These are phyloP conservation scores for Pseudonitzschia multiseries DNA, from an alignment of 108 stramenopile species.

Conservation along the genomic window DNA sequence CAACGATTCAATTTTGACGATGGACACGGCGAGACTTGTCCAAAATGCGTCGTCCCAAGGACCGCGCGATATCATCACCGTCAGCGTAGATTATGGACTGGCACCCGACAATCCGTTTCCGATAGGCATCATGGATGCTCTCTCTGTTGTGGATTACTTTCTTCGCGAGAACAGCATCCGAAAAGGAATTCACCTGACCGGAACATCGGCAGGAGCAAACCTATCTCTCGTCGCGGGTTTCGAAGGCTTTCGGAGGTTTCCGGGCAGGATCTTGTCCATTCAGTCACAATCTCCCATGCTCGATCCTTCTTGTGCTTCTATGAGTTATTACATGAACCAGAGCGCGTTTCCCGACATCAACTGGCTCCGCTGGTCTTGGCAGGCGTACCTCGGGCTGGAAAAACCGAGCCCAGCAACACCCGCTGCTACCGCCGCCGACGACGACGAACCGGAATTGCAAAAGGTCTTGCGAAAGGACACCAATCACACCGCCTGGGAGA, in stretches of 20 bases:
- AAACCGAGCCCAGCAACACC: neutral
- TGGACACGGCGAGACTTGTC: neutral
- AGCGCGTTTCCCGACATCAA: neutral
- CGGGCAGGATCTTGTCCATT: constrained; percentile 4
- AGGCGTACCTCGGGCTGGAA: constrained; percentile 15
- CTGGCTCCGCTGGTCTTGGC: constrained; percentile 18
- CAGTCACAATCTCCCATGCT: constrained; percentile 11
- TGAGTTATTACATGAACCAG: constrained; percentile 12
- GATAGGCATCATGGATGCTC: constrained; percentile 12
- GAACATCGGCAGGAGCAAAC: constrained; percentile 15
- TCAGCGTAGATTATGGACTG: constrained; percentile 12
- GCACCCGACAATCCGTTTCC: constrained; percentile 25
- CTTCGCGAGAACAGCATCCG: neutral
- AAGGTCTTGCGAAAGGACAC: constrained; percentile 13
- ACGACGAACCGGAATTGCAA: neutral
- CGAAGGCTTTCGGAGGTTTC: constrained; percentile 17
- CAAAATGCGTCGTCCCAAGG: neutral
- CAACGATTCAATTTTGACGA: neutral
- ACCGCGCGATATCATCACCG: constrained; percentile 3
- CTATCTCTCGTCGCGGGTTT: constrained; percentile 8
- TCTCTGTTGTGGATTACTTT: constrained; percentile 15
- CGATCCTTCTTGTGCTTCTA: constrained; percentile 7
- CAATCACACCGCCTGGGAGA: constrained; percentile 7
- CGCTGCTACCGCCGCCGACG: neutral
- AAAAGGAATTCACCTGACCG: neutral